phyloP scores from a whole-genome alignment of 2,329 filamentous ascomycete species.

The Colletotrichum lini region DNA sequence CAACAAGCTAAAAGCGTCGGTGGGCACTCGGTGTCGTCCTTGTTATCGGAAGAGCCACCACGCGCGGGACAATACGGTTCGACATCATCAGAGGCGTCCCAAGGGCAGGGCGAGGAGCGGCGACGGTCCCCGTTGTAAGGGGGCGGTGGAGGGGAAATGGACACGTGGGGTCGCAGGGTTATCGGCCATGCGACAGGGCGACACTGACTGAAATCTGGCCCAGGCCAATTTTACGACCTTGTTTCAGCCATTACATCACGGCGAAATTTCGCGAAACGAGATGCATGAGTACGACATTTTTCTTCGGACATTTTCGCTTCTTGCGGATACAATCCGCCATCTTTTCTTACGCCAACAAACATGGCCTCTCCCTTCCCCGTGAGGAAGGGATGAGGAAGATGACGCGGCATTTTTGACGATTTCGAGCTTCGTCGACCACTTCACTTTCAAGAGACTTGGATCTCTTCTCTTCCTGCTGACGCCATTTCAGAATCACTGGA shows the following conservation, averaged over 20 bases:
- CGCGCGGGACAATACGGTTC: conserved; percentile 30
- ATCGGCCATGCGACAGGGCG: conserved; percentile 50
- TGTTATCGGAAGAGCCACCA: conserved; percentile 58
- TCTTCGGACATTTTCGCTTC: conserved; percentile 24
- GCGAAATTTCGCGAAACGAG: conserved; percentile 38
- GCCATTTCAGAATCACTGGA: conserved; percentile 28
- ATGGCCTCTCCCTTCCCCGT: not conserved
- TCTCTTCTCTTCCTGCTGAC: not conserved
- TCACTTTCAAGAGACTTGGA: conserved; percentile 13
- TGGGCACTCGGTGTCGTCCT: conserved; percentile 59
- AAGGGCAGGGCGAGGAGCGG: conserved; percentile 35
- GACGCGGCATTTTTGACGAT: conserved; percentile 1
- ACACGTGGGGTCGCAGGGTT: conserved; percentile 51
- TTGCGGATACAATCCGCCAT: conserved; percentile 6
- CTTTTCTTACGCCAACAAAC: not conserved
- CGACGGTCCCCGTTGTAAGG: conserved; percentile 32
- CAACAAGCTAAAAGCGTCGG: conserved; percentile 41
- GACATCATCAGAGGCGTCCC: conserved; percentile 38
- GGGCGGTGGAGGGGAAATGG: not conserved
- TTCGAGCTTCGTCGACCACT: conserved; percentile 7
- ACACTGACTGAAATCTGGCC: conserved; percentile 43
- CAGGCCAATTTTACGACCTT: conserved; percentile 48
- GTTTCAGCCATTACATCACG: conserved; percentile 48
- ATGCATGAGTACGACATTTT: conserved; percentile 42
- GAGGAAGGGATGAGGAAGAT: too few relatives aligned